Evolutionary conservation across 805 yeast genomes (phyloP).

Genomic region (Nakazawaea laoshanensis): DNA sequence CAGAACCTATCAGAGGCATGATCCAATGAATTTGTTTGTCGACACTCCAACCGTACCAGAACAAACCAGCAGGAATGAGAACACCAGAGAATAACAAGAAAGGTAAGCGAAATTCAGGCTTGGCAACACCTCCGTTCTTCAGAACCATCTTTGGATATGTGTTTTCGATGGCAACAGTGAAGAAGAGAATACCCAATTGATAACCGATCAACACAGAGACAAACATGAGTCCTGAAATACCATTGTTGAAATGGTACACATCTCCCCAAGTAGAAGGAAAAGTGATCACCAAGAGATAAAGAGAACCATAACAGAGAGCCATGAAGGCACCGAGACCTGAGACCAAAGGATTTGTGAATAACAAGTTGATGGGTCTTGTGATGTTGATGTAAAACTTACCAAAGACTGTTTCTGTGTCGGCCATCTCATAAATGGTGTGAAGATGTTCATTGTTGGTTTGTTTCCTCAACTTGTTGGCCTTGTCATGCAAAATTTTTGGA

Average conservation of each 20-base stretch:
- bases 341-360: constrained; percentile 55
- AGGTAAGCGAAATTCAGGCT: constrained; percentile 57
- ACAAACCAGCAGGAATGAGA: constrained; percentile 47
- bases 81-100: constrained; percentile 40
- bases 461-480: constrained; percentile 38
- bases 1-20: constrained; percentile 55
- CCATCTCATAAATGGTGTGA: constrained; percentile 54
- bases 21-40: constrained; percentile 49
- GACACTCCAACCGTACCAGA: constrained; percentile 72
- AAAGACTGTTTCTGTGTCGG: constrained; percentile 34
- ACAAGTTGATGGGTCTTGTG: constrained; percentile 44
- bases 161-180: constrained; percentile 35
- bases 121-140: constrained; percentile 41
- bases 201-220: constrained; percentile 51
- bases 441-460: constrained; percentile 47
- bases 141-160: constrained; percentile 28
- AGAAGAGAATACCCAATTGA: constrained; percentile 36
- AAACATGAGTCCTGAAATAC: constrained; percentile 51
- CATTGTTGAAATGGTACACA: constrained; percentile 36
- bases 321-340: constrained; percentile 49
- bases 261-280: constrained; percentile 46
- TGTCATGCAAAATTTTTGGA: constrained; percentile 38
- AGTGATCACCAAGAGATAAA: constrained; percentile 54
- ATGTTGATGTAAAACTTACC: constrained; percentile 33
- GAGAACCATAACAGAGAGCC: constrained; percentile 61